Conservation (phyloP, 305 asterid species). For the Fraxinus dipetala region DNA sequence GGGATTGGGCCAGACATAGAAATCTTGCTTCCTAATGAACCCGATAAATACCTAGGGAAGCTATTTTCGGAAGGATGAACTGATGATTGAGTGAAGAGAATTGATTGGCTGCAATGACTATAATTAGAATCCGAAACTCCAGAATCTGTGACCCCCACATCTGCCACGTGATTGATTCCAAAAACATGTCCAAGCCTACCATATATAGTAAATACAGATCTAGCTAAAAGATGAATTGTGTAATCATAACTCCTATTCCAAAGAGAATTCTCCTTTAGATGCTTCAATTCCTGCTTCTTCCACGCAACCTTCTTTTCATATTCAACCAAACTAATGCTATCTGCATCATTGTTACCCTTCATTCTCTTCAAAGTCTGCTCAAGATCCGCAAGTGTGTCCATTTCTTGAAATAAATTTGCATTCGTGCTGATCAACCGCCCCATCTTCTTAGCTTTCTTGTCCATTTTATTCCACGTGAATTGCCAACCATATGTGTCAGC, state of each 20-base stretch:
- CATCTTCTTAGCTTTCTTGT: conserved; percentile 67
- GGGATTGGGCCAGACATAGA: conserved; percentile 65
- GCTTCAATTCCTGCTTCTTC: conserved; percentile 74
- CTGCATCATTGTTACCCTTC: conserved; percentile 51
- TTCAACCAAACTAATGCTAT: conserved; percentile 62
- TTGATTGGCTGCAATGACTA: conserved; percentile 55
- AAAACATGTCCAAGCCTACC: conserved; percentile 73
- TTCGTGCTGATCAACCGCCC: conserved; percentile 47
- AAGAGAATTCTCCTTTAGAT: conserved; percentile 56
- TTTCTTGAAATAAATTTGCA: conserved; percentile 64
- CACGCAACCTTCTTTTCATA: conserved; percentile 69
- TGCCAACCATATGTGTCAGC: conserved; percentile 68
- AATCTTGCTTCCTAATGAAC: conserved; percentile 33
- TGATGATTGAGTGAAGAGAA: conserved; percentile 61
- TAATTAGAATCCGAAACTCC: conserved; percentile 37
- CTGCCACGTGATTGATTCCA: conserved; percentile 47
- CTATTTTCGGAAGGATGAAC: conserved; percentile 73
- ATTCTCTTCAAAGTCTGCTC: conserved; percentile 71
- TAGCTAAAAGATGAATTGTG: conserved; percentile 58
- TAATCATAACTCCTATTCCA: conserved; percentile 80
- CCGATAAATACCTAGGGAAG: conserved; percentile 48
- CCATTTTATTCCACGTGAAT: conserved; percentile 68
- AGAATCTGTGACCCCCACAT: conserved; percentile 43
- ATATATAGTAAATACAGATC: conserved; percentile 64
- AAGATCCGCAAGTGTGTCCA: conserved; percentile 74